phyloP scores from a whole-genome alignment of 495 filamentous ascomycete genomes.

The Apiosordaria backusii region DNA sequence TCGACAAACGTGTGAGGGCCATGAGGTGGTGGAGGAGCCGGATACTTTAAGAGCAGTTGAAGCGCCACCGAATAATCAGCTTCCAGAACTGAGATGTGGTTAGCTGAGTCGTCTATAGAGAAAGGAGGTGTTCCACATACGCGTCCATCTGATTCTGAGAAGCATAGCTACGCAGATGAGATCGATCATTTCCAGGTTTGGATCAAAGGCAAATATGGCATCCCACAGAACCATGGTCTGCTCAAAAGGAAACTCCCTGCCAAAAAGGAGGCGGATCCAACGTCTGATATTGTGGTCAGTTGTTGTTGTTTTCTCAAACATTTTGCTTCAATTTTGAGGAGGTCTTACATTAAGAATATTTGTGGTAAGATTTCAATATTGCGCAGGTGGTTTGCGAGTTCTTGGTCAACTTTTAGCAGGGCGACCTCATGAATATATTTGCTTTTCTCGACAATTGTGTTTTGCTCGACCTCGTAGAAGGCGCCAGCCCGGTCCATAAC shows the following conservation, averaged over 20 bases:
- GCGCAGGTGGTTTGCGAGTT: slow-evolving; percentile 76
- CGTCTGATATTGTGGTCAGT: slow-evolving; percentile 52
- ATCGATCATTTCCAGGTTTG: slow-evolving; percentile 77
- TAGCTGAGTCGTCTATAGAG: slow-evolving; percentile 11
- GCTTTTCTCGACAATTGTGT: slow-evolving; percentile 80
- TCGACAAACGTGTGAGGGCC: slow-evolving; percentile 74
- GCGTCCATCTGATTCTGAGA: slow-evolving; percentile 83
- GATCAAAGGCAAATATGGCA: slow-evolving; percentile 81
- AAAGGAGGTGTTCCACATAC: slow-evolving; percentile 55
- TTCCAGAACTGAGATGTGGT: slow-evolving; percentile 63
- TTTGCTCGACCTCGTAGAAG: slow-evolving; percentile 74
- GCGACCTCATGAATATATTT: slow-evolving; percentile 79
- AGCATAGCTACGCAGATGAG: slow-evolving; percentile 92
- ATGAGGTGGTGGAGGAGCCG: slow-evolving; percentile 58
- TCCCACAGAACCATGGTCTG: slow-evolving; percentile 87
- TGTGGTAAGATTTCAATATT: slow-evolving; percentile 91
- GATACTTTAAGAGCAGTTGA: slow-evolving; percentile 78
- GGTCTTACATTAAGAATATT: slow-evolving; percentile 85
- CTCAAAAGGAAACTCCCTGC: slow-evolving; percentile 87
- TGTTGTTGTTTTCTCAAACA: no score
- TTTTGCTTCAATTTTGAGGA: no score
- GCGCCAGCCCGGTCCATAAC: slow-evolving; percentile 82
- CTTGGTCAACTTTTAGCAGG: slow-evolving; percentile 71
- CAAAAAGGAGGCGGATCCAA: slow-evolving; percentile 92
- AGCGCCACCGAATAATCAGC: slow-evolving; percentile 83